Evolutionary conservation across 164 flowering plant genomes (phyloP).

Genomic region (Chloranthus sessilifolius): DNA sequence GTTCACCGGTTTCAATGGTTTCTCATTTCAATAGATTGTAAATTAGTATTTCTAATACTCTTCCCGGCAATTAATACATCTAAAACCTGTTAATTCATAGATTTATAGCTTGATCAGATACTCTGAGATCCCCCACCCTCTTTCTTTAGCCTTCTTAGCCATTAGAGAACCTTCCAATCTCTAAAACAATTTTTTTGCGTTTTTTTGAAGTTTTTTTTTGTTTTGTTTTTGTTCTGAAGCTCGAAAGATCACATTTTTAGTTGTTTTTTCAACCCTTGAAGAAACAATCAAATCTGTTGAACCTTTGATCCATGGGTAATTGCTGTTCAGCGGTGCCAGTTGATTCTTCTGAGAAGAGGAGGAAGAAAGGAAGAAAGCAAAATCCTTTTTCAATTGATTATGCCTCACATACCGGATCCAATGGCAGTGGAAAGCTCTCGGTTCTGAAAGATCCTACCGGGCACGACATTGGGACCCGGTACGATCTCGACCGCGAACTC

Average conservation of each 20-base stretch:
- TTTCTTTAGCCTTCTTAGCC: too few relatives aligned
- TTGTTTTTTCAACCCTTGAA: background rate
- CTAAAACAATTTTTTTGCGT: too few relatives aligned
- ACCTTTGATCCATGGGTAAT: constrained; percentile 63
- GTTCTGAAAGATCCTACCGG: constrained; percentile 71
- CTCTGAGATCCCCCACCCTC: too few relatives aligned
- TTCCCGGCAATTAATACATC: too few relatives aligned
- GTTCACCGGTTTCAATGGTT: background rate
- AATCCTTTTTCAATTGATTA: constrained; percentile 63
- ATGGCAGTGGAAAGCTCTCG: constrained; percentile 28
- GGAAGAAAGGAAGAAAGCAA: constrained; percentile 36
- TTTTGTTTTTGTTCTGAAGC: background rate
- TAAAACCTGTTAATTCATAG: too few relatives aligned
- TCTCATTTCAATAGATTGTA: too few relatives aligned
- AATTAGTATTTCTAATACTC: too few relatives aligned
- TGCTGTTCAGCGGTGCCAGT: constrained; percentile 52
- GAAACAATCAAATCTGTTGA: background rate
- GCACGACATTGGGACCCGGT: constrained; percentile 40
- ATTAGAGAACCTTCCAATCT: too few relatives aligned
- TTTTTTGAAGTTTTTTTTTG: background rate
- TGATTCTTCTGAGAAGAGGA: constrained; percentile 21
- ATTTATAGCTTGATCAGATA: too few relatives aligned
- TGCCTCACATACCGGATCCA: constrained; percentile 17
- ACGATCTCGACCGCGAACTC: constrained; percentile 73
- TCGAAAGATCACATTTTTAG: background rate